phyloP scores from a whole-genome alignment of 345 rosid species.

The Toxicodendron radicans region DNA sequence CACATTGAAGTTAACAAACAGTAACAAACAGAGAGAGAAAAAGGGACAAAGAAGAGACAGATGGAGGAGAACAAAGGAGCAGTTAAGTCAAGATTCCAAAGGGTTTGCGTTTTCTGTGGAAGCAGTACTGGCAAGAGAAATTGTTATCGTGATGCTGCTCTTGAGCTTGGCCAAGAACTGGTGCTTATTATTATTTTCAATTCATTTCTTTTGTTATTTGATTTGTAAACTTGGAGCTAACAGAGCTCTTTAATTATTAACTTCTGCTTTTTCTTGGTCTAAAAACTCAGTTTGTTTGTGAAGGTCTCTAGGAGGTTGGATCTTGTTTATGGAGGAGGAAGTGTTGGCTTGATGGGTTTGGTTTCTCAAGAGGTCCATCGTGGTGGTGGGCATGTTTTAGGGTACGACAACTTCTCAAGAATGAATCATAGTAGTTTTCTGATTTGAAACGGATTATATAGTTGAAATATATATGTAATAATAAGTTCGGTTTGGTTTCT shows the following conservation, averaged over 20 bases:
- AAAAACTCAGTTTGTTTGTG: neutral
- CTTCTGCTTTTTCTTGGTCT: neutral
- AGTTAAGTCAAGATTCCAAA: constrained; percentile 50
- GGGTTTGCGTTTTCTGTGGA: constrained; percentile 91
- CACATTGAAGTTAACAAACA: neutral
- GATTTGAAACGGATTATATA: neutral
- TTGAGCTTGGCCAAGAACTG: constrained; percentile 79
- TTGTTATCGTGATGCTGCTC: constrained; percentile 74
- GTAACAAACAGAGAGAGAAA: neutral
- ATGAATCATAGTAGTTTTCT: neutral
- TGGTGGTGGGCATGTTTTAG: constrained; percentile 67
- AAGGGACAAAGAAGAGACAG: neutral
- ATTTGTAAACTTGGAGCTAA: neutral
- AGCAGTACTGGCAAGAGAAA: constrained; percentile 76
- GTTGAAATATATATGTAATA: neutral
- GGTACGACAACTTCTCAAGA: constrained; percentile 33
- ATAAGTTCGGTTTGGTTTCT: neutral
- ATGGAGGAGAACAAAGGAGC: constrained; percentile 33
- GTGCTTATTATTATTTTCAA: constrained; percentile 27
- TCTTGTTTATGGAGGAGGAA: constrained; percentile 80
- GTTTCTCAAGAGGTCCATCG: constrained; percentile 67
- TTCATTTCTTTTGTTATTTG: constrained; percentile 6
- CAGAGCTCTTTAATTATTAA: neutral
- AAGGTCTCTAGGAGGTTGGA: constrained; percentile 59
- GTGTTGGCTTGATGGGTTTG: constrained; percentile 72